Conservation (phyloP, 2,329 filamentous ascomycete genomes). For the Trichoderma brevicompactum region DNA sequence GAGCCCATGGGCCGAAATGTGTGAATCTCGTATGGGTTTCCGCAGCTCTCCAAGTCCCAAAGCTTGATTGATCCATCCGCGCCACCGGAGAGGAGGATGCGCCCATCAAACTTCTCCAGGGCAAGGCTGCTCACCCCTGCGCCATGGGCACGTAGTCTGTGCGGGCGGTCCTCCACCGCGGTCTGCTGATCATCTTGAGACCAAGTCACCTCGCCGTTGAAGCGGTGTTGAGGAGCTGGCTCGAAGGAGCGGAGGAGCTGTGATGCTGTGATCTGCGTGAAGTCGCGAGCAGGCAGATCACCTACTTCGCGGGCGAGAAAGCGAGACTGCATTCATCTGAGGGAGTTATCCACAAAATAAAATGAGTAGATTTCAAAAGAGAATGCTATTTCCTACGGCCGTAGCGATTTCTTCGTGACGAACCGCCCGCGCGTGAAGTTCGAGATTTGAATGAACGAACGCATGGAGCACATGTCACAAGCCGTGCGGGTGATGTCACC, state of each 20-base stretch:
- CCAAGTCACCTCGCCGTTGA: constrained; percentile 58
- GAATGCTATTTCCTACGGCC: not conserved
- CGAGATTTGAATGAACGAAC: not conserved
- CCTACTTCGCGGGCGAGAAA: constrained; percentile 78
- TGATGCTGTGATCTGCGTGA: constrained; percentile 68
- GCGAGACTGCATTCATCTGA: constrained; percentile 69
- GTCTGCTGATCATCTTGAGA: constrained; percentile 30
- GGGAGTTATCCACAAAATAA: not conserved
- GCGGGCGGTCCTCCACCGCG: constrained; percentile 38
- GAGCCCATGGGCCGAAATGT: constrained; percentile 60
- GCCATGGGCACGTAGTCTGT: constrained; percentile 67
- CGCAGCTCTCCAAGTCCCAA: constrained; percentile 78
- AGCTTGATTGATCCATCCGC: constrained; percentile 82
- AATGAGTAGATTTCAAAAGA: not conserved
- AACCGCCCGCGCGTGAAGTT: not conserved
- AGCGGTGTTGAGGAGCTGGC: constrained; percentile 68
- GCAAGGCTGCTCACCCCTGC: constrained; percentile 79
- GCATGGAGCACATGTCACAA: constrained; percentile 10
- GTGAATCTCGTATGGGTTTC: constrained; percentile 49
- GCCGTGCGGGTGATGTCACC: constrained; percentile 26
- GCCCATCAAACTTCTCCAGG: constrained; percentile 79
- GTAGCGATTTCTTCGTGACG: not conserved
- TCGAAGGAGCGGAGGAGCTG: constrained; percentile 72
- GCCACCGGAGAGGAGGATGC: constrained; percentile 79
- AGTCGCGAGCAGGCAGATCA: constrained; percentile 63